Evolutionary conservation across 2,329 filamentous ascomycete genomes (phyloP).

Genomic region (Cytospora mali): DNA sequence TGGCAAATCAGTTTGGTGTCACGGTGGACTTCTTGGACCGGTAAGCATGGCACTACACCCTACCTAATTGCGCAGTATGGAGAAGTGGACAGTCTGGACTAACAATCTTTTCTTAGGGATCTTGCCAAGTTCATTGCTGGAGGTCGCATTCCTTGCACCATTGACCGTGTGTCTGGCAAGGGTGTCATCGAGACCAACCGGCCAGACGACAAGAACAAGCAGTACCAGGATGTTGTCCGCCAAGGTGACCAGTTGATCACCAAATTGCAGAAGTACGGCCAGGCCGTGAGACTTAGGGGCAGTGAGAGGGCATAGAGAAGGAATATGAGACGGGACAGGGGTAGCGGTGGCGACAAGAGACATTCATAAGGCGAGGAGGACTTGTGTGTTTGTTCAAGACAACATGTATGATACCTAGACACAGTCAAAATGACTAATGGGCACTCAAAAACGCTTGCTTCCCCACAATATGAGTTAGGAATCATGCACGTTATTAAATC

Average conservation of each 20-base stretch:
- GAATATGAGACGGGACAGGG: neutral
- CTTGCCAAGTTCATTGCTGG: slow-evolving; percentile 96
- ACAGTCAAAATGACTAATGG: slow-evolving; percentile 19
- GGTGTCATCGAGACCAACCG: slow-evolving; percentile 98
- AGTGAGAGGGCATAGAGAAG: slow-evolving; percentile 78
- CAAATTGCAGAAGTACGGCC: slow-evolving; percentile 98
- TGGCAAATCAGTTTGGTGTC: slow-evolving; percentile 96
- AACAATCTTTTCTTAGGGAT: slow-evolving; percentile 60
- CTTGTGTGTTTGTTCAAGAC: slow-evolving; percentile 1
- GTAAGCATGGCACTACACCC: slow-evolving; percentile 53
- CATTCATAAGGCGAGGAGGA: neutral
- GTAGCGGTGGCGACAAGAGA: neutral
- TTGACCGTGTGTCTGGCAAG: slow-evolving; percentile 94
- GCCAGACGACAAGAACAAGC: slow-evolving; percentile 99
- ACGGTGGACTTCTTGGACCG: slow-evolving; percentile 94
- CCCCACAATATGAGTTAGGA: slow-evolving; percentile 1
- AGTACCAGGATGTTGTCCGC: slow-evolving; percentile 97
- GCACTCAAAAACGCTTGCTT: slow-evolving; percentile 1
- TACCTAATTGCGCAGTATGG: neutral
- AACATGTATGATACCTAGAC: slow-evolving; percentile 29
- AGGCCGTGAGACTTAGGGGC: slow-evolving; percentile 89
- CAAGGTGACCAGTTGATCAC: slow-evolving; percentile 98
- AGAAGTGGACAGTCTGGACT: neutral
- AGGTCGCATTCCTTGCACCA: slow-evolving; percentile 92
- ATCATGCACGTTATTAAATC: slow-evolving; percentile 7